Base-by-base conservation (phyloP, 371 early-diverging fungal genomes). In the Mortierella sp. region DNA sequence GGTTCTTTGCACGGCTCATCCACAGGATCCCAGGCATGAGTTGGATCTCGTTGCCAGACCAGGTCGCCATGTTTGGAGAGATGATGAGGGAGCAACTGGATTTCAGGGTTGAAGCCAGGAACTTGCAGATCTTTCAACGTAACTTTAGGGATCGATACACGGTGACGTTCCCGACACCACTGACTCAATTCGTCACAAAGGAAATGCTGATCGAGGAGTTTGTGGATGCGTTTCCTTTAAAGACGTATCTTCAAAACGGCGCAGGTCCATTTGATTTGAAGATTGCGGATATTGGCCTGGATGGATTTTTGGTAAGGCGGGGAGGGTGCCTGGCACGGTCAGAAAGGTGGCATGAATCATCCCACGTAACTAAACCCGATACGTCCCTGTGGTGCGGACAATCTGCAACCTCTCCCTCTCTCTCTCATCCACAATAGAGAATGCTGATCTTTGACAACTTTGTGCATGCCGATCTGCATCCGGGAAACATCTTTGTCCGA, bases 41-140 rank as follows among this genome's bases (percentile, higher is more conserved):
- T 29, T 95, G 93, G 92, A 80, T 98, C 5, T 91, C 93, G 0
- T 63, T 97, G 7, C 92, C 93, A 0, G 93, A 97, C 28, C 97
- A 98, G 73, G 93, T 96, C 3, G 67, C 71, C 0, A 90, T 91
- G 49, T 98, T 99, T 87, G 90, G 90, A 5, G 72, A 79, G n/a
- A 96, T 97, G 95, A 96, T 99, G 96, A 79, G 81, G 44, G 86
- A 87, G 45, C 98, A 99, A 72, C 65, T 95, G 22, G 96, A 99
- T 80, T 60, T 99, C 50, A 79, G 92, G 19, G 81, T 86, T 12
- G 99, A 99, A 73, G 95, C 91, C 8, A 53, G 69, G 1, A 94
- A 97, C 69, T 67, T 96, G 51, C 66, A 80, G 16, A 70, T 80
- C 4, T 96, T 98, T 76, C 81, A 85, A 16, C 67, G 81, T 1